These are phyloP conservation scores for Candida sojae DNA, from an alignment of 1,139 yeast species.

Conservation along the genomic window DNA sequence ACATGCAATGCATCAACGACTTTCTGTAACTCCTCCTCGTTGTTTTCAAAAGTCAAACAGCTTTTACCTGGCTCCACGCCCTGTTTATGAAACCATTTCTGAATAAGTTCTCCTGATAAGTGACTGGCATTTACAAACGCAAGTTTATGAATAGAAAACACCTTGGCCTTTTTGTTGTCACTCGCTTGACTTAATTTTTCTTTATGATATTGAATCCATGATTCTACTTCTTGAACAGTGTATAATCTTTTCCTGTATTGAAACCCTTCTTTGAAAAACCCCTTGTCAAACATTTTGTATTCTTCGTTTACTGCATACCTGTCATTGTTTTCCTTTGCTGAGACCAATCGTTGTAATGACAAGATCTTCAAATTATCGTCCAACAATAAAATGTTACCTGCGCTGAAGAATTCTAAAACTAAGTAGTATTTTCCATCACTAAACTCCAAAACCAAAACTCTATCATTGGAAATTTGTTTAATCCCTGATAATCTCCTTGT, in stretches of 20 bases:
- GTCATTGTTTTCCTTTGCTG: conserved; percentile 64
- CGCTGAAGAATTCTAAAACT: conserved; percentile 90
- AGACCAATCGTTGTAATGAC: conserved; percentile 75
- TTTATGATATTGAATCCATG: conserved; percentile 53
- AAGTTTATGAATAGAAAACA: conserved; percentile 68
- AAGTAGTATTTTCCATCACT: conserved; percentile 77
- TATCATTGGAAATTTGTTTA: conserved; percentile 73
- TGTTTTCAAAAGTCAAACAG: conserved; percentile 36
- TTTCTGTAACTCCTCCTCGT: conserved; percentile 18
- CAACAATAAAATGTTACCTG: conserved; percentile 83
- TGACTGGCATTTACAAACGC: conserved; percentile 71
- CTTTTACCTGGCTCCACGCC: conserved; percentile 49
- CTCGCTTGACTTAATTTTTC: conserved; percentile 19
- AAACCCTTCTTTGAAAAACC: conserved; percentile 10
- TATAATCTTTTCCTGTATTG: conserved; percentile 18
- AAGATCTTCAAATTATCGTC: conserved; percentile 70
- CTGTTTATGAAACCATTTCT: conserved; percentile 48
- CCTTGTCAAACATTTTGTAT: conserved; percentile 60
- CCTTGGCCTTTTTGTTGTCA: conserved; percentile 41
- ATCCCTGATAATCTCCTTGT: conserved; percentile 74
- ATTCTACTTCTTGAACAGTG: conserved; percentile 34
- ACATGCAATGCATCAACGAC: conserved; percentile 49
- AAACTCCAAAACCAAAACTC: conserved; percentile 79
- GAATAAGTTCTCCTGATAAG: conserved; percentile 76
- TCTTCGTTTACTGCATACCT: conserved; percentile 71